Base-by-base conservation (phyloP, 2,329 filamentous ascomycete genomes). In the Claviceps quebecensis region DNA sequence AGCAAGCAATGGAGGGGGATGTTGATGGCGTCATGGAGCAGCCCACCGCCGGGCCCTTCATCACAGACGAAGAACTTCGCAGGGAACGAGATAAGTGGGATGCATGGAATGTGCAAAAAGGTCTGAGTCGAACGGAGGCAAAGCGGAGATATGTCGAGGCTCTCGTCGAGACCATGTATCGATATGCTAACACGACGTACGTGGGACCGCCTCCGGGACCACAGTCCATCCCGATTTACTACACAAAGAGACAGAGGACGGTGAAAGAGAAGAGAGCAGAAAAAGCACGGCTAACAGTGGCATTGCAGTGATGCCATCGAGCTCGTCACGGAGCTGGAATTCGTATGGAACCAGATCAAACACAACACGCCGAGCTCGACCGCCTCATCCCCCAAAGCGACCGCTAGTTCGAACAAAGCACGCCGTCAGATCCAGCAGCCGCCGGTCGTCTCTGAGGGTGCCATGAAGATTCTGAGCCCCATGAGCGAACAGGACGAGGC, bases 1-100 rank as follows among this genome's bases (percentile, higher is more conserved):
- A 98, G 67, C 93, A 98, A 69, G 89, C 89, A 56, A 97, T 97
- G 93, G 90, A 98, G 72, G 93, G 93, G 47, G 88, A 98, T 68
- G 90, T 97, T 37, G 86, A 93, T 59, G 87, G 87, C 47, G 88
- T 97, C 48, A 94, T 96, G 84, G 84, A 91, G 61, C 80, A 89
- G 45, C 91, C 93, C 40, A 72, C 71, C 43, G 60, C 67, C 48
- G 72, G 69, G 19, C 69, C 71, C 8, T 71, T 72, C 53, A 64
- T 74, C 54, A 63, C 70, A 11, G 60, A 64, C 19, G 76, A 80
- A 55, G 80, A 82, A 54, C 63, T 81, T 2, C 72, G 75, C 56
- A 69, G 77, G 50, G 78, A 82, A 56, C 75, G 74, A 61, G 78
- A 78, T 62, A 81, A 94, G 70, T 94, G 87, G 87, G 91, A 97